Evolutionary conservation across 1,284 basidiomycete species (phyloP).

Genomic region (Tilletia horrida): DNA sequence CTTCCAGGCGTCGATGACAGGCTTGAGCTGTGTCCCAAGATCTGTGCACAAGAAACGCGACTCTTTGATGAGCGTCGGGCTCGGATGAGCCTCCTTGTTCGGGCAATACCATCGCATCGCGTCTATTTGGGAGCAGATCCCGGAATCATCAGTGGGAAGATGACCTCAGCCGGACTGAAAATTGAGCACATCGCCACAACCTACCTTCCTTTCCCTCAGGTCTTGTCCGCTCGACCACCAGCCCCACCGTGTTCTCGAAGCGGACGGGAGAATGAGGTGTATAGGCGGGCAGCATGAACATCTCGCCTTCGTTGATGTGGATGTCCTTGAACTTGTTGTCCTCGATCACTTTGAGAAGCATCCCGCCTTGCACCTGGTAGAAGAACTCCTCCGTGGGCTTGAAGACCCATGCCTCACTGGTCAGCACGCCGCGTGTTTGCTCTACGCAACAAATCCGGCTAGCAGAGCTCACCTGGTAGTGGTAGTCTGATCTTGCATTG

Average conservation of each 20-base stretch:
- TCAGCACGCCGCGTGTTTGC: not conserved
- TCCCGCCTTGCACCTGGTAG: constrained; percentile 59
- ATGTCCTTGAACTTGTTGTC: constrained; percentile 80
- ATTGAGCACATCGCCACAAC: too few species aligned
- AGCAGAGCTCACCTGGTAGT: constrained; percentile 30
- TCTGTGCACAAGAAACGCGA: constrained; percentile 84
- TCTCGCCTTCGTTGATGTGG: constrained; percentile 85
- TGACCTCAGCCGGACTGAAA: too few species aligned
- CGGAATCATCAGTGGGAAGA: not conserved
- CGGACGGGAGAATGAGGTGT: constrained; percentile 93
- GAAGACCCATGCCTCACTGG: not conserved
- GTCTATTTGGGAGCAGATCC: constrained; percentile 61
- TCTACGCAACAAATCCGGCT: not conserved
- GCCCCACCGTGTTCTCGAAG: constrained; percentile 82
- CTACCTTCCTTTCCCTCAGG: constrained; percentile 58
- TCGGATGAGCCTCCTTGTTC: constrained; percentile 62
- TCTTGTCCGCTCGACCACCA: constrained; percentile 89
- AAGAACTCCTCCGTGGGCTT: constrained; percentile 52
- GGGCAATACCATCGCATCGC: constrained; percentile 91
- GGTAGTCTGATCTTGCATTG: constrained; percentile 50
- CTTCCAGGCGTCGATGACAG: constrained; percentile 64
- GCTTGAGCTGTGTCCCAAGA: constrained; percentile 88
- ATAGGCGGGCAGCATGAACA: constrained; percentile 90
- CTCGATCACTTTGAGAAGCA: constrained; percentile 83
- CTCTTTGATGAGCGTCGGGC: constrained; percentile 79